Evolutionary conservation across 257 asterid species (phyloP).

Genomic region (Nyctanthes arbortristis): DNA sequence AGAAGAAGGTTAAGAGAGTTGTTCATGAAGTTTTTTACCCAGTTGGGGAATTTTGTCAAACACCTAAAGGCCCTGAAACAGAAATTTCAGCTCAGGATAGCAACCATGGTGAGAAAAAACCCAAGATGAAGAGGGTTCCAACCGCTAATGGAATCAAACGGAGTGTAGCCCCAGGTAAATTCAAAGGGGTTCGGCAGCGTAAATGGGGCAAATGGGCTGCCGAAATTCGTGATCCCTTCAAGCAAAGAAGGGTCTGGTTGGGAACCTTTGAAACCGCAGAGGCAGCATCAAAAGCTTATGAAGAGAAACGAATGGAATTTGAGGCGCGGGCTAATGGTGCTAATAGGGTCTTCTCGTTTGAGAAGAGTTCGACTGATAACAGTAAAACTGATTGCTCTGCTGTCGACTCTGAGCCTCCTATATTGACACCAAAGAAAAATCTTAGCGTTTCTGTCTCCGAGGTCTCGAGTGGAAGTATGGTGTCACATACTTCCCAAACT

Average conservation of each 20-base stretch:
- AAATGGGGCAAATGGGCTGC: constrained; percentile 99
- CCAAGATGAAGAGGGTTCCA: constrained; percentile 28
- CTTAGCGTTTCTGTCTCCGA: constrained; percentile 33
- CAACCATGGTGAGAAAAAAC: constrained; percentile 33
- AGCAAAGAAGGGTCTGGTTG: constrained; percentile 75
- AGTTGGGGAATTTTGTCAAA: not conserved
- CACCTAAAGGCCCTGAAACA: constrained; percentile 20
- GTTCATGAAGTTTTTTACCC: constrained; percentile 57
- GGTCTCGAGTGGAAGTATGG: constrained; percentile 49
- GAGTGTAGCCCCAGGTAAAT: constrained; percentile 30
- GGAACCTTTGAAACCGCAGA: constrained; percentile 77
- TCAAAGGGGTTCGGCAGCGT: constrained; percentile 74
- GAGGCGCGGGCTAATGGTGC: constrained; percentile 41
- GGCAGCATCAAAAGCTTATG: constrained; percentile 76
- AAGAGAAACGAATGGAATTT: constrained; percentile 59
- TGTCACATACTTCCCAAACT: constrained; percentile 46
- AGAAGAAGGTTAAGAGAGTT: constrained; percentile 45
- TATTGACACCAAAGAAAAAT: not conserved
- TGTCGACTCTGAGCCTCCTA: constrained; percentile 19
- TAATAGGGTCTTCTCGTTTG: constrained; percentile 12
- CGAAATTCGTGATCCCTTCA: constrained; percentile 78
- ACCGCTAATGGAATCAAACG: constrained; percentile 20
- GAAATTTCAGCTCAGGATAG: constrained; percentile 51
- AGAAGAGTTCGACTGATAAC: constrained; percentile 25
- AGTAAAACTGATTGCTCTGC: constrained; percentile 18